Evolutionary conservation across 805 yeast genomes (phyloP), one percentile per base, ranked within the genome.

Genomic region (Candida arabinofermentans): DNA sequence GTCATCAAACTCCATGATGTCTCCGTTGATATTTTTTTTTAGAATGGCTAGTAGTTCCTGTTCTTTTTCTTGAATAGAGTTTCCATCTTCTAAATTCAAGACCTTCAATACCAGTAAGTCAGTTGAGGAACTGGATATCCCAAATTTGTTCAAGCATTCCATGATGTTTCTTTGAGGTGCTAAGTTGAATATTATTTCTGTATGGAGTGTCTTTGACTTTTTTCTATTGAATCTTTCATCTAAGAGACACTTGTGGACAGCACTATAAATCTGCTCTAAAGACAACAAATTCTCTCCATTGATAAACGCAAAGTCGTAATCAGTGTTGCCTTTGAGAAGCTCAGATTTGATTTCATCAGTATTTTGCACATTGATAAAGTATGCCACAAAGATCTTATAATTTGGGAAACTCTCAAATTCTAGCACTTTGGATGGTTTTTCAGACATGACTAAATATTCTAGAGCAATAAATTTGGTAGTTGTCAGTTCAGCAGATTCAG

Each of bases 71-170:
- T 29, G 8, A 4, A 48, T 44, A 16, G 53, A 34, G 7, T 48
- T 55, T 1, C 48, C 57, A 2, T 49, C 50, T 4, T 42, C 41
- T 24, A 50, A 37, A 10, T 61, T 59, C 21, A 66, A 33, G 2
- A 83, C 67, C 46, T 76, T 77, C n/a, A 84, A 55, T 9, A 73
- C 77, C 4, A 83, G 55, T 6, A 85, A 42, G 21, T 68, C 65
- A 0, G 54, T 55, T 3, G 77, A 61, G 3, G 66, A 64, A 24
- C 71, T 74, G 39, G 78, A 75, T 14, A 86, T 70, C 9, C 96
- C 96, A 62, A 85, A 84, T 51, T 75, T 70, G 48, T 72, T 76
- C 47, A 86, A 67, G 1, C 88, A 82, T 44, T 86, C 93, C 67
- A 77, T 72, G 30, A 83, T 81, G 55, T 83, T 85, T 50, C 79